These are phyloP conservation scores for Candida gigantensis DNA, from an alignment of 1,139 yeast species.

Conservation along the genomic window DNA sequence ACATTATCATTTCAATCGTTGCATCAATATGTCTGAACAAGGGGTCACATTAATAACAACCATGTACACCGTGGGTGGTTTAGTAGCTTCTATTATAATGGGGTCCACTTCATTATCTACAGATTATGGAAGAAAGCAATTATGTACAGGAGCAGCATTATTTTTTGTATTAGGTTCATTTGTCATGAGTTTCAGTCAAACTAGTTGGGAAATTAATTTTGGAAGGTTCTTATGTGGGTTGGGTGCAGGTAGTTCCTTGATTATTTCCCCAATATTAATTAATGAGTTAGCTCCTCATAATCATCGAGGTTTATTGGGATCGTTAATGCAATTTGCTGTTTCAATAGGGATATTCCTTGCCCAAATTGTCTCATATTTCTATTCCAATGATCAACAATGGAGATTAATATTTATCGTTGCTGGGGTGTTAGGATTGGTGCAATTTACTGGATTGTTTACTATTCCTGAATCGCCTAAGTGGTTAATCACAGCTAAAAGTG, in stretches of 20 bases:
- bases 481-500: slow-evolving; percentile 34
- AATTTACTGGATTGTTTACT: slow-evolving; percentile 33
- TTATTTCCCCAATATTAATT: slow-evolving; percentile 39
- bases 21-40: slow-evolving; percentile 29
- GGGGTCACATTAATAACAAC: slow-evolving; percentile 34
- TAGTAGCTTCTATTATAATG: slow-evolving; percentile 31
- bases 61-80: slow-evolving; percentile 41
- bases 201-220: slow-evolving; percentile 19
- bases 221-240: slow-evolving; percentile 38
- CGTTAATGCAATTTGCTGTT: slow-evolving; percentile 38
- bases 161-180: slow-evolving; percentile 30
- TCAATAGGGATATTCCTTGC: slow-evolving; percentile 37
- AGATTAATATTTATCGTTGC: slow-evolving; percentile 32
- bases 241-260: slow-evolving; percentile 42
- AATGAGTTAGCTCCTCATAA: slow-evolving; percentile 41
- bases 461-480: slow-evolving; percentile 44
- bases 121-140: slow-evolving; percentile 27
- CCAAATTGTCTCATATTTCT: slow-evolving; percentile 33
- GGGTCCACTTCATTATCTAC: slow-evolving; percentile 29
- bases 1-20: slow-evolving; percentile 24
- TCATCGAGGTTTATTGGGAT: slow-evolving; percentile 41
- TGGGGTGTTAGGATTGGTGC: slow-evolving; percentile 25
- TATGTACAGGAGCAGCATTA: slow-evolving; percentile 27
- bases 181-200: slow-evolving; percentile 27
- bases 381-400: slow-evolving; percentile 40